These are phyloP conservation scores for Podila verticillata DNA, from an alignment of 192 early-diverging fungal species.

Conservation along the genomic window DNA sequence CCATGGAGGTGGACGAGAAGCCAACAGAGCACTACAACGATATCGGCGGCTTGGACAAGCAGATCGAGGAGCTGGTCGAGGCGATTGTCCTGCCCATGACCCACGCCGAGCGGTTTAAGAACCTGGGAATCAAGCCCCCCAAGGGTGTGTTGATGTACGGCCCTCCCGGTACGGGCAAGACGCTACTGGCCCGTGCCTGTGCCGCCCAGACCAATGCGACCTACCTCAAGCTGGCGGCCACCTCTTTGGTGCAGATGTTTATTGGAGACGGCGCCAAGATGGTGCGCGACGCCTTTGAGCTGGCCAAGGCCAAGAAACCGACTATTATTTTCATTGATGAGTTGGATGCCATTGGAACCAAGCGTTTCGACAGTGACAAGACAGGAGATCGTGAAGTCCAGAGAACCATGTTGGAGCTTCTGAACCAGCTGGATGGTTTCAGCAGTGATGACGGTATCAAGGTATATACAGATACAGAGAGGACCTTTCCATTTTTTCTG, in stretches of 20 bases:
- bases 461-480: conserved; percentile 56
- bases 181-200: conserved; percentile 96
- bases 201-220: conserved; percentile 97
- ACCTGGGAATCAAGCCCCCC: conserved; percentile 86
- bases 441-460: conserved; percentile 95
- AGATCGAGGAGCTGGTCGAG: conserved; percentile 89
- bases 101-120: conserved; percentile 86
- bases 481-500: conserved; percentile 2
- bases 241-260: conserved; percentile 95
- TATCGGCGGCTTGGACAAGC: conserved; percentile 90
- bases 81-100: conserved; percentile 90
- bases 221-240: conserved; percentile 95
- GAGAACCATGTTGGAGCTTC: conserved; percentile 97
- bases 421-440: conserved; percentile 99
- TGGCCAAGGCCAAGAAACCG: conserved; percentile 98
- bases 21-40: conserved; percentile 98
- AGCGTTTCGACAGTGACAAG: conserved; percentile 97
- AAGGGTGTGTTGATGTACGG: conserved; percentile 90
- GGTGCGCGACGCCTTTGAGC: conserved; percentile 95
- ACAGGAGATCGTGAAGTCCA: conserved; percentile 98
- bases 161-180: conserved; percentile 89
- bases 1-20: conserved; percentile 99
- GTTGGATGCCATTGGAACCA: conserved; percentile 98
- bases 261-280: conserved; percentile 98
- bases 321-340: conserved; percentile 99